Evolutionary conservation across 108 stramenopile genomes (phyloP).

Genomic region (Cyclotella choctawhatcheeana): DNA sequence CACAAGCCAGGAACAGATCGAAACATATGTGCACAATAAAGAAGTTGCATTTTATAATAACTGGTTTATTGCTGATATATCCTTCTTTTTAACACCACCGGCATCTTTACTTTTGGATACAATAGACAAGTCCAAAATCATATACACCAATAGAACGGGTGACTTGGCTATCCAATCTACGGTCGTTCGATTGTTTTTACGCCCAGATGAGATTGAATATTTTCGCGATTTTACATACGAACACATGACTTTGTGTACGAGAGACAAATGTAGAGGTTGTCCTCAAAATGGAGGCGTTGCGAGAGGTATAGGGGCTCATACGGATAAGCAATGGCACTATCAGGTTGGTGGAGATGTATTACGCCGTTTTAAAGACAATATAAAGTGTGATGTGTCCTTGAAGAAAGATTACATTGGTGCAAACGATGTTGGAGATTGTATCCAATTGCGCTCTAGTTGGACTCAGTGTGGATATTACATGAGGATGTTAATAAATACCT

Average conservation of each 20-base stretch:
- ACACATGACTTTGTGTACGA: constrained; percentile 42
- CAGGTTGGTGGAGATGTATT: too few relatives aligned
- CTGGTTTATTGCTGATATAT: constrained; percentile 70
- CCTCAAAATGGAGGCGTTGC: constrained; percentile 31
- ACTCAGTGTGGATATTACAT: constrained; percentile 8
- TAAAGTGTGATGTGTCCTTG: background rate
- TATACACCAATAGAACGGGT: constrained; percentile 70
- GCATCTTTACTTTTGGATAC: constrained; percentile 61
- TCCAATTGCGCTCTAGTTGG: constrained; percentile 2
- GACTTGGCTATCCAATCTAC: constrained; percentile 83
- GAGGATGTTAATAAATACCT: background rate
- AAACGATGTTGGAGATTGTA: constrained; percentile 7
- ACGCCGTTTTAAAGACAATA: background rate
- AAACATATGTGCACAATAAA: constrained; percentile 24
- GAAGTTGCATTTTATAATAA: constrained; percentile 80
- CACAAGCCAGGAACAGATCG: background rate
- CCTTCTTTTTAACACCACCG: constrained; percentile 54
- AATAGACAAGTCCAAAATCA: constrained; percentile 69
- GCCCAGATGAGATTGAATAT: constrained; percentile 63
- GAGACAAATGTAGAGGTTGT: constrained; percentile 13
- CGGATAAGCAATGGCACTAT: constrained; percentile 19
- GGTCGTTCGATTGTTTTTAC: constrained; percentile 62
- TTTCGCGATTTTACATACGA: constrained; percentile 85
- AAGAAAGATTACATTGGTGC: constrained; percentile 5
- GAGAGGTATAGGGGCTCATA: constrained; percentile 10